Evolutionary conservation across 192 early-diverging fungal genomes (phyloP).

Genomic region (Umbelopsis sp.): DNA sequence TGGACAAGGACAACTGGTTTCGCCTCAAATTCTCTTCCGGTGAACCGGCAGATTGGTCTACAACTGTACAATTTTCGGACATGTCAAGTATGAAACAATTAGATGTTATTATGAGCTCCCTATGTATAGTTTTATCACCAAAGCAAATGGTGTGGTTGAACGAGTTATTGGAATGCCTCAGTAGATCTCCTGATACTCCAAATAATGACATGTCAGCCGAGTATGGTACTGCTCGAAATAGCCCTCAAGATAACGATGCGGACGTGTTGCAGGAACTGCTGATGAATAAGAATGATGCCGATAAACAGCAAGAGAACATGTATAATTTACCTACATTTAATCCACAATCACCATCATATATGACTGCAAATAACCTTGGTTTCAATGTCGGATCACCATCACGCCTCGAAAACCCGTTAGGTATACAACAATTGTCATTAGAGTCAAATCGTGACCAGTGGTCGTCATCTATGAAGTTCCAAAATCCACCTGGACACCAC

Average conservation of each 20-base stretch:
- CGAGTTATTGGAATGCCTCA: slow-evolving; percentile 29
- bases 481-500: background rate
- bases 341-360: no score
- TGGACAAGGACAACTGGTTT: slow-evolving; percentile 48
- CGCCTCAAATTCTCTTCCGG: slow-evolving; percentile 48
- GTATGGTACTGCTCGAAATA: background rate
- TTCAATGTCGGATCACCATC: no score
- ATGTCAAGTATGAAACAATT: slow-evolving; percentile 38
- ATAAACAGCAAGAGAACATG: background rate
- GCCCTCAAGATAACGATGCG: background rate
- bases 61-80: slow-evolving; percentile 8
- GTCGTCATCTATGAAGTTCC: background rate
- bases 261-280: background rate
- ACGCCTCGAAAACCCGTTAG: no score
- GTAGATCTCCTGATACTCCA: background rate
- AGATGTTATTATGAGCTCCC: slow-evolving; percentile 43
- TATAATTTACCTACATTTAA: no score
- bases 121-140: slow-evolving; percentile 41
- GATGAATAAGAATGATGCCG: background rate
- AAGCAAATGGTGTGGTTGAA: slow-evolving; percentile 49
- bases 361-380: no score
- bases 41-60: slow-evolving; percentile 18
- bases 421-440: no score
- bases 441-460: background rate
- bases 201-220: background rate